A percentile compares a stretch with the other conserved stretches of the same genome.
Conservation (phyloP, 768 basidiomycete species). For the Rhodotorula diobovata region DNA sequence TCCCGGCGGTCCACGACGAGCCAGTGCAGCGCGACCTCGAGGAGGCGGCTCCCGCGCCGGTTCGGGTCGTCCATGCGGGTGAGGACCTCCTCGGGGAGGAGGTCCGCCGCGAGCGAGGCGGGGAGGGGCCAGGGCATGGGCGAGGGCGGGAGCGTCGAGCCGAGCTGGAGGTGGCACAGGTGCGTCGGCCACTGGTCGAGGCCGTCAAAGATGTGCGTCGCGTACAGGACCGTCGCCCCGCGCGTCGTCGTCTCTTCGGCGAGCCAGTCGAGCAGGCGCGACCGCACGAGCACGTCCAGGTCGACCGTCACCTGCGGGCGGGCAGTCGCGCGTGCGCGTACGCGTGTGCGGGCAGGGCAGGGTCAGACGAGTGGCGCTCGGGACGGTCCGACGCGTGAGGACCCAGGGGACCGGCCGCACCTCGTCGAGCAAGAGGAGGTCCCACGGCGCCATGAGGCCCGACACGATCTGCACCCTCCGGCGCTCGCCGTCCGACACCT, state of each 20-base stretch:
- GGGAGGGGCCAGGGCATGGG: slow-evolving; percentile 66
- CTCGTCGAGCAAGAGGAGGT: slow-evolving; percentile 88
- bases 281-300: slow-evolving; percentile 88
- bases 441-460: slow-evolving; percentile 92
- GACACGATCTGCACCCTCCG: slow-evolving; percentile 89
- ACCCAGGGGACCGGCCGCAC: slow-evolving; percentile 50
- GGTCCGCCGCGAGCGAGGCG: slow-evolving; percentile 18
- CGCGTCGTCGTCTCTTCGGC: slow-evolving; percentile 72
- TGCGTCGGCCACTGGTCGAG: slow-evolving; percentile 87
- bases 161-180: slow-evolving; percentile 83
- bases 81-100: slow-evolving; percentile 27
- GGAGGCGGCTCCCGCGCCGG: slow-evolving; percentile 52
- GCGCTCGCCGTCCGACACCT: slow-evolving; percentile 93
- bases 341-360: too few species aligned
- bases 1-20: slow-evolving; percentile 71
- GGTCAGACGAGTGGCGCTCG: too few species aligned
- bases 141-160: slow-evolving; percentile 60
- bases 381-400: not conserved
- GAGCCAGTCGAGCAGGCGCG: slow-evolving; percentile 82
- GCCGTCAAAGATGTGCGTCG: slow-evolving; percentile 84
- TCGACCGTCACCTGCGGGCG: slow-evolving; percentile 80
- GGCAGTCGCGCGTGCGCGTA: too few species aligned
- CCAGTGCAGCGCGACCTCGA: slow-evolving; percentile 78
- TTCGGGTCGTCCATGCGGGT: slow-evolving; percentile 34
- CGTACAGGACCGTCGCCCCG: slow-evolving; percentile 75